Evolutionary conservation across 2,329 filamentous ascomycete genomes (phyloP).

Genomic region (Cladophialophora immunda): DNA sequence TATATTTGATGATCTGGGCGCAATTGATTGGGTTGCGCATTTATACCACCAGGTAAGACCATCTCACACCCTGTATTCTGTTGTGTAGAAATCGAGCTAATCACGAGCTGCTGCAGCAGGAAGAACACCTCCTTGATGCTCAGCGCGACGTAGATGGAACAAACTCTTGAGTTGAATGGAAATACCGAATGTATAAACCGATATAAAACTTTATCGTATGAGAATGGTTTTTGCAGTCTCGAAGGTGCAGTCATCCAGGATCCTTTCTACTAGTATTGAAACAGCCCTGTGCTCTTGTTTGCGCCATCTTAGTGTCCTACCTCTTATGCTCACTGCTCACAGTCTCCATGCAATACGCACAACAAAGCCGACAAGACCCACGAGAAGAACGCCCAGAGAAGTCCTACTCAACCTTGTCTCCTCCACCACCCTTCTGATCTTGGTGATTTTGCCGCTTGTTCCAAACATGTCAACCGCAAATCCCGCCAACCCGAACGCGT

Average conservation of each 20-base stretch:
- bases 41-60: not conserved
- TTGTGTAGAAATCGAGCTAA: not conserved
- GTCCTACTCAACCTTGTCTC: conserved; percentile 25
- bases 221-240: not conserved
- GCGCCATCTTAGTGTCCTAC: not conserved
- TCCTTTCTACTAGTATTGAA: not conserved
- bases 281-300: not conserved
- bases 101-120: not conserved
- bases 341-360: conserved; percentile 17
- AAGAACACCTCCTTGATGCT: not conserved
- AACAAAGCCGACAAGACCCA: conserved; percentile 14
- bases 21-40: not conserved
- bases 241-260: not conserved
- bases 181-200: not conserved
- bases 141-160: not conserved
- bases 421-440: conserved; percentile 30
- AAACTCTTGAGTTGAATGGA: not conserved
- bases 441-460: conserved; percentile 28
- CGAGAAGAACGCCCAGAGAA: conserved; percentile 17
- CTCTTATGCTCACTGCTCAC: not conserved
- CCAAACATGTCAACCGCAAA: conserved; percentile 41
- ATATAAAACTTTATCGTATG: not conserved
- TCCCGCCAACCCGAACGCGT: conserved; percentile 42
- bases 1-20: not conserved
- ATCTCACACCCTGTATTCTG: not conserved